These are phyloP conservation scores for Aspergillus diversus DNA, from an alignment of 495 filamentous ascomycete species.

Conservation along the genomic window DNA sequence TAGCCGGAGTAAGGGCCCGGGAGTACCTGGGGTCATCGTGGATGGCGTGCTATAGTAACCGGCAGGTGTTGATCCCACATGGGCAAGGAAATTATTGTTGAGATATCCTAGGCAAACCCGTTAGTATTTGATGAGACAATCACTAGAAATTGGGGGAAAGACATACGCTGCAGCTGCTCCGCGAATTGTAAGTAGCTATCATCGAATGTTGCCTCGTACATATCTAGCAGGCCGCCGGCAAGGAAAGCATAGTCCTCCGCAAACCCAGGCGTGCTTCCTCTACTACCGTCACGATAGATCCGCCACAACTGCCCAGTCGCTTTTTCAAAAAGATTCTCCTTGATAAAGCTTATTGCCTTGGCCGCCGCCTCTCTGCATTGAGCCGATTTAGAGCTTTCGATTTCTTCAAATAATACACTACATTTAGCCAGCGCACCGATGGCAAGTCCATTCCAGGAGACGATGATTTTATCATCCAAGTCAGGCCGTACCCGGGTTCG, in stretches of 20 bases:
- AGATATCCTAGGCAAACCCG: constrained; percentile 59
- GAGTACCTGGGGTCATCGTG: constrained; percentile 64
- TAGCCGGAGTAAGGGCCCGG: constrained; percentile 79
- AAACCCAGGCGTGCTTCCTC: constrained; percentile 74
- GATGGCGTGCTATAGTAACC: constrained; percentile 88
- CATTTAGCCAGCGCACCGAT: constrained; percentile 81
- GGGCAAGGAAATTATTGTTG: constrained; percentile 69
- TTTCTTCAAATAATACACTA: constrained; percentile 63
- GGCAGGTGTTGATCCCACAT: constrained; percentile 46
- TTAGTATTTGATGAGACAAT: constrained; percentile 18
- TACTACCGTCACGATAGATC: constrained; percentile 71
- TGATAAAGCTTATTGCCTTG: constrained; percentile 76
- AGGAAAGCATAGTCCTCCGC: constrained; percentile 96
- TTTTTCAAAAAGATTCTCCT: constrained; percentile 73
- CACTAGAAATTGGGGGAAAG: neutral
- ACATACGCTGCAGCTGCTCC: constrained; percentile 75
- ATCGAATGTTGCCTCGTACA: constrained; percentile 88
- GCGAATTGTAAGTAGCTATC: constrained; percentile 81
- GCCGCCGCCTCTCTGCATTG: constrained; percentile 67
- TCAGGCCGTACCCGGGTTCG: constrained; percentile 77
- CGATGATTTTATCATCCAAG: constrained; percentile 90
- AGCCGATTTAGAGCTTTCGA: constrained; percentile 59
- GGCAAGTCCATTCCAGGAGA: constrained; percentile 86
- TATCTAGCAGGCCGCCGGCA: constrained; percentile 78
- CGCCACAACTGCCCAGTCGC: constrained; percentile 65